Conservation (phyloP, 768 basidiomycete species). For the Agrocybe pediades region DNA sequence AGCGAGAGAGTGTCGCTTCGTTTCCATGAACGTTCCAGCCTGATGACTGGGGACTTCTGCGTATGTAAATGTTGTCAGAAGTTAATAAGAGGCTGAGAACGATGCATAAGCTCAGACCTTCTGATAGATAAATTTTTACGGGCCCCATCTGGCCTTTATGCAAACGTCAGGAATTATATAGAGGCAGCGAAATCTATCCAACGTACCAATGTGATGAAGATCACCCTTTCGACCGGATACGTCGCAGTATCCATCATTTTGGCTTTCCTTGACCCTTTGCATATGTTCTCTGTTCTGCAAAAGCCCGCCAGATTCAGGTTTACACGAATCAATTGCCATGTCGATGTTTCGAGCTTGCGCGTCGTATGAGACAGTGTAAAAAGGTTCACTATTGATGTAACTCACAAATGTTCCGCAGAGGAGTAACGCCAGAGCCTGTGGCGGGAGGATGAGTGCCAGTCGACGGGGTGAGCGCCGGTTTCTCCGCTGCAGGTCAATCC, state of each 20-base stretch:
- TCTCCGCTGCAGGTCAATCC: background rate
- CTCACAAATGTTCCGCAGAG: conserved; percentile 43
- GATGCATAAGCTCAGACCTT: conserved; percentile 42
- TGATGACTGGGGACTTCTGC: conserved; percentile 59
- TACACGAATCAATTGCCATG: conserved; percentile 73
- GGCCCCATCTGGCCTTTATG: conserved; percentile 58
- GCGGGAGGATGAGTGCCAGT: background rate
- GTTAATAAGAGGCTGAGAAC: background rate
- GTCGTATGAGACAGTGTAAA: background rate
- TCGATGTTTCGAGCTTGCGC: conserved; percentile 61
- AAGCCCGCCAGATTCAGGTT: conserved; percentile 62
- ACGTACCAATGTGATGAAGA: conserved; percentile 61
- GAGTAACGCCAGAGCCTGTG: conserved; percentile 13
- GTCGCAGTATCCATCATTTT: conserved; percentile 86
- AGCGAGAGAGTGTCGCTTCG: conserved; percentile 58
- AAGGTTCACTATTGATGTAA: background rate
- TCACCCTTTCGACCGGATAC: conserved; percentile 64
- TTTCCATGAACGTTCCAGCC: conserved; percentile 46
- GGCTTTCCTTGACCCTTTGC: conserved; percentile 70
- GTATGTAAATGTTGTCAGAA: conserved; percentile 1
- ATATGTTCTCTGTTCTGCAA: conserved; percentile 68
- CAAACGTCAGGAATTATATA: background rate
- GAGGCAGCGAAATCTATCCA: background rate
- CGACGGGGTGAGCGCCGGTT: background rate
- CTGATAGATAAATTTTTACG: conserved; percentile 63